These are phyloP conservation scores for Kuraishia molischiana DNA, from an alignment of 805 yeast genomes.

Conservation along the genomic window DNA sequence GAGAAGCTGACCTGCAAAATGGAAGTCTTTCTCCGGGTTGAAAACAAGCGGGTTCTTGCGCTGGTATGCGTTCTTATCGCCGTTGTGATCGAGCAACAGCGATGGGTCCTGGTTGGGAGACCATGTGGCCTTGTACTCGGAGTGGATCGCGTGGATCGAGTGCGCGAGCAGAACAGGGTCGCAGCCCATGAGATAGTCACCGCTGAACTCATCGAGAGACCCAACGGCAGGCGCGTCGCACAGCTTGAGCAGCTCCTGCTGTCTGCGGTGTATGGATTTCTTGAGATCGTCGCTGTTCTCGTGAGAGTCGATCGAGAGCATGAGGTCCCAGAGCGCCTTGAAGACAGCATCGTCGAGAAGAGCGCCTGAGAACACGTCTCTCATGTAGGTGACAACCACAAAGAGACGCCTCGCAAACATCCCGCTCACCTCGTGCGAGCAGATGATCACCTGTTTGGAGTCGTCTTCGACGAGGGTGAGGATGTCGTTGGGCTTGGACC, in stretches of 20 bases:
- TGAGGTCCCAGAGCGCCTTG: constrained; percentile 43
- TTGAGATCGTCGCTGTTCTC: constrained; percentile 45
- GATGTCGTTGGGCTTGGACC: background rate
- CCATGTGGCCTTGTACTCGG: constrained; percentile 61
- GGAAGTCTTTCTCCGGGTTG: constrained; percentile 55
- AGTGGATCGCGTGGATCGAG: constrained; percentile 59
- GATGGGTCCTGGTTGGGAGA: constrained; percentile 74
- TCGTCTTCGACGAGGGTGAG: background rate
- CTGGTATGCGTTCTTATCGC: constrained; percentile 32
- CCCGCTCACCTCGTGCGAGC: background rate
- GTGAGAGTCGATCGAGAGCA: constrained; percentile 39
- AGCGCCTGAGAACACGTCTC: constrained; percentile 57
- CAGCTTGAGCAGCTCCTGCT: constrained; percentile 30
- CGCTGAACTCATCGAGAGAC: constrained; percentile 9
- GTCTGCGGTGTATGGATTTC: constrained; percentile 38
- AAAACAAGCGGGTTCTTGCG: constrained; percentile 69
- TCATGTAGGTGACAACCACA: constrained; percentile 43
- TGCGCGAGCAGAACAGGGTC: constrained; percentile 46
- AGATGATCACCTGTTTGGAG: background rate
- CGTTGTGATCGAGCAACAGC: constrained; percentile 48
- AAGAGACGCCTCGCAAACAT: constrained; percentile 39
- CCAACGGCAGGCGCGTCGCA: constrained; percentile 13
- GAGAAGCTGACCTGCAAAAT: constrained; percentile 67
- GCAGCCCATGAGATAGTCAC: constrained; percentile 42
- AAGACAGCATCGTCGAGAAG: constrained; percentile 54